Percentiles rank a stretch among this genome's conserved stretches.
These are phyloP conservation scores for Suillus brevipes DNA, from an alignment of 768 basidiomycete species.

Conservation along the genomic window DNA sequence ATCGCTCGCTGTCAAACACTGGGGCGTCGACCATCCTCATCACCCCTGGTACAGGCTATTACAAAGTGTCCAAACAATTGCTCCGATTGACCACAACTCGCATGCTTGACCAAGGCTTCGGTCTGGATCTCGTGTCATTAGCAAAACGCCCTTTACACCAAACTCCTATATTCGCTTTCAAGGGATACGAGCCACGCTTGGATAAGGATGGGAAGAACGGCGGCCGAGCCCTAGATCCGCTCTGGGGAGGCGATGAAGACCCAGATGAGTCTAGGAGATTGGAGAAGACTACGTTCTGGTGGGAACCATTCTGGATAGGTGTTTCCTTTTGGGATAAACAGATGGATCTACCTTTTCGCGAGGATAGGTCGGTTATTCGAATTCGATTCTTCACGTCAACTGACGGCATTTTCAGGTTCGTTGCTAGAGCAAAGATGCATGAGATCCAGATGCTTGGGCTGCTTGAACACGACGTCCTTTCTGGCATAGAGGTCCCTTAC, in stretches of 20 bases:
- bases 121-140: constrained; percentile 83
- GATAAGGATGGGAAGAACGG: constrained; percentile 51
- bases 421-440: constrained; percentile 95
- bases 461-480: constrained; percentile 86
- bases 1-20: constrained; percentile 88
- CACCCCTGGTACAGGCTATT: constrained; percentile 93
- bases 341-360: constrained; percentile 79
- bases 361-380: constrained; percentile 56
- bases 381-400: constrained; percentile 3
- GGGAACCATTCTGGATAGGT: constrained; percentile 88
- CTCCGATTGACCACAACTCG: constrained; percentile 90
- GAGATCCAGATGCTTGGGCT: constrained; percentile 95
- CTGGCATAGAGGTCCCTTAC: constrained; percentile 86
- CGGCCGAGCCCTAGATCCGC: constrained; percentile 57
- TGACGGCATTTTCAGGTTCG: constrained; percentile 57
- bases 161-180: constrained; percentile 91
- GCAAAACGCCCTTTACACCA: constrained; percentile 91
- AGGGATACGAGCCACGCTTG: constrained; percentile 58
- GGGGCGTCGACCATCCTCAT: constrained; percentile 82
- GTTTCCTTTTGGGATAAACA: constrained; percentile 87
- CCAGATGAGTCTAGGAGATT: constrained; percentile 31
- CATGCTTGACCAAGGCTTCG: constrained; percentile 91
- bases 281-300: constrained; percentile 71
- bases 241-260: constrained; percentile 73
- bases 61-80: constrained; percentile 86